Base-by-base conservation (phyloP, 192 early-diverging fungal genomes). In the Gaertneriomyces semiglobifer region DNA sequence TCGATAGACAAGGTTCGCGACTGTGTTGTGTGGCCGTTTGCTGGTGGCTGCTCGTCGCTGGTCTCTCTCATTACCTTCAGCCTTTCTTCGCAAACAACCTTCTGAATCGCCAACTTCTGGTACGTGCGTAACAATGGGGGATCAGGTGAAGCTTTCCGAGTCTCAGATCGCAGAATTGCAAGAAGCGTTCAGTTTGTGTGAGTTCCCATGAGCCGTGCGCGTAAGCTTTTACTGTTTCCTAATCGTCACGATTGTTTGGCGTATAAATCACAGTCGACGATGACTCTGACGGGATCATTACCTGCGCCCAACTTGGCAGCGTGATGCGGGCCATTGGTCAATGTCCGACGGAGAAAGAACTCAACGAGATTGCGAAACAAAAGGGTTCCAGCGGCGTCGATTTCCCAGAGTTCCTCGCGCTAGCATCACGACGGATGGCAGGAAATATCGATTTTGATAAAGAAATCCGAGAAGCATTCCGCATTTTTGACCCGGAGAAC, bases 321-420 rank as follows among this genome's bases (percentile, higher is more conserved):
- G 93, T 95, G 46, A 90, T 97, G 89, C 88, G 92, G 50, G 88
- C 91, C 41, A 74, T 96, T 52, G 87, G 86, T 70, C 86, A 90
- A 76, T 92, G 92, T 76, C 92, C 93, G 18, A 93, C 90, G 33
- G 92, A 97, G 72, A 83, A 84, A 14, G 91, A 96, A 74, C 86
- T 96, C 65, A 83, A 92, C 66, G 88, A 95, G 89, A 88, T 94
- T 68, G 89, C 87, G 60, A 92, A 94, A 74, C 88, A 93, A 53
- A 94, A 96, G 78, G 81, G 84, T 58, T 88, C 91, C 79, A 89
- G 89, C 69, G 91, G 92, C 67, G 93, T 96, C 68, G 94, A 95
- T 78, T 94, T 97, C 73, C 78, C 81, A 43, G 94, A 96, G 73
- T 94, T 96, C 72, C 81, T 95, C 70, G 85, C 91, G n/a, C 86